A percentile compares a stretch with the other conserved stretches of the same genome.
These are phyloP conservation scores for Tremella yokohamensis DNA, from an alignment of 768 basidiomycete species.

Conservation along the genomic window DNA sequence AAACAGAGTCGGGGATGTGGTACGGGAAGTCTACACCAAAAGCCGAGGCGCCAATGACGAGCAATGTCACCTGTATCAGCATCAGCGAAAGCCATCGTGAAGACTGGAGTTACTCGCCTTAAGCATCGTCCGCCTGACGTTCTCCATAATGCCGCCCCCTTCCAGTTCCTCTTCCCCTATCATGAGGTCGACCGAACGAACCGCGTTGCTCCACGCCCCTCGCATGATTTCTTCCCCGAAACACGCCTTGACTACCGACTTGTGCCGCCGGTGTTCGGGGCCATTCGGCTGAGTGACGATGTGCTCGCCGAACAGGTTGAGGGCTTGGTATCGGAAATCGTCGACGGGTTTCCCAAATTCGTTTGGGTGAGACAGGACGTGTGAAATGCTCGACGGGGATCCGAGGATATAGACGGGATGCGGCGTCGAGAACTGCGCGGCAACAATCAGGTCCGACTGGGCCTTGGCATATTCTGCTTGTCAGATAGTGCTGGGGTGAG, in stretches of 20 bases:
- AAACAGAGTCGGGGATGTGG: slow-evolving; percentile 9
- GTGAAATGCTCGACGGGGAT: slow-evolving; percentile 6
- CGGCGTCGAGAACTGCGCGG: slow-evolving; percentile 17
- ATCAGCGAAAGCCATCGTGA: neutral
- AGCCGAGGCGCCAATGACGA: slow-evolving; percentile 25
- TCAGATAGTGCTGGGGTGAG: neutral
- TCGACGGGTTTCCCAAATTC: slow-evolving; percentile 20
- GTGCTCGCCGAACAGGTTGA: slow-evolving; percentile 28
- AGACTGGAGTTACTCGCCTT: slow-evolving; percentile 15
- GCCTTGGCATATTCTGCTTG: slow-evolving; percentile 24
- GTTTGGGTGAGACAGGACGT: slow-evolving; percentile 6
- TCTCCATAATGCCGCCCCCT: slow-evolving; percentile 15
- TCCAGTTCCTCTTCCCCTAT: slow-evolving; percentile 12
- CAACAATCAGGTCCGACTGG: slow-evolving; percentile 28
- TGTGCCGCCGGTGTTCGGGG: slow-evolving; percentile 25
- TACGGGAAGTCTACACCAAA: slow-evolving; percentile 23
- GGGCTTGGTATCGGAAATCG: slow-evolving; percentile 16
- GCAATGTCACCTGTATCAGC: slow-evolving; percentile 14
- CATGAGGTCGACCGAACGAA: slow-evolving; percentile 13
- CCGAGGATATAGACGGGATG: slow-evolving; percentile 26
- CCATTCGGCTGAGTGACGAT: slow-evolving; percentile 23
- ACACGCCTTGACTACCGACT: slow-evolving; percentile 24
- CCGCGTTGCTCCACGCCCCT: slow-evolving; percentile 21
- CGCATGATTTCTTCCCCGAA: slow-evolving; percentile 24
- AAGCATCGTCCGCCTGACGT: slow-evolving; percentile 11